Evolutionary conservation across 768 basidiomycete genomes (phyloP), one percentile per base, ranked within the genome.

Genomic region (Boletus sensibilis): DNA sequence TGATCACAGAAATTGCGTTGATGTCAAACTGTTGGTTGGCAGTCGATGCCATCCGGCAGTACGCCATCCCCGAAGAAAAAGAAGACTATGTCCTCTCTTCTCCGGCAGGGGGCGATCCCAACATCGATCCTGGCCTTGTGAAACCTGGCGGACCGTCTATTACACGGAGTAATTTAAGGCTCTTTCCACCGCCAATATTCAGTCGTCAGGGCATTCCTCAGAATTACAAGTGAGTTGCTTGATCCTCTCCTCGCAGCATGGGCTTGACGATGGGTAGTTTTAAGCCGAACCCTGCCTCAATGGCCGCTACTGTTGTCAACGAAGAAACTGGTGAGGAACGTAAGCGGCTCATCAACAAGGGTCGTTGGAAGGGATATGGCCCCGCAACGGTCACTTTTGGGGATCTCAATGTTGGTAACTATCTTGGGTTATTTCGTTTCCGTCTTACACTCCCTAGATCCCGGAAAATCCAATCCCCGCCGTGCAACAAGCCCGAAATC

Each of bases 141-240:
- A 56, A 57, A 37, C 34, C 63, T 38, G 61, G 39, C 13, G 60
- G 52, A 27, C 37, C 34, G 46, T 34, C 64, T 45, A 53, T 62
- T 31, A 58, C 74, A 62, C 74, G 72, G 53, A 88, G 83, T 66
- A 85, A 84, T 63, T 75, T 94, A 10, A 81, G 90, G 29, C 76
- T 93, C 12, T 85, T 94, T 60, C 94, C 96, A 29, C 90, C 94
- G 1, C 95, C 96, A 9, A 72, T 94, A 45, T 98, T 98, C 74
- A 90, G 88, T 62, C 81, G 93, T 34, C 88, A 92, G 61, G 79
- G 76, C 0, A 82, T 94, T 39, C 85, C 92, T 23, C 87, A 90
- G 59, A 82, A 82, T 45, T 97, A 94, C 78, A 87, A 86, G 93
- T 92, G 52, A 34, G 77, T 69, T 27, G 40, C 29, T 16, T 50